Evolutionary conservation across 176 grass and related monocot genomes (phyloP).

Genomic region (Carex littledalei): DNA sequence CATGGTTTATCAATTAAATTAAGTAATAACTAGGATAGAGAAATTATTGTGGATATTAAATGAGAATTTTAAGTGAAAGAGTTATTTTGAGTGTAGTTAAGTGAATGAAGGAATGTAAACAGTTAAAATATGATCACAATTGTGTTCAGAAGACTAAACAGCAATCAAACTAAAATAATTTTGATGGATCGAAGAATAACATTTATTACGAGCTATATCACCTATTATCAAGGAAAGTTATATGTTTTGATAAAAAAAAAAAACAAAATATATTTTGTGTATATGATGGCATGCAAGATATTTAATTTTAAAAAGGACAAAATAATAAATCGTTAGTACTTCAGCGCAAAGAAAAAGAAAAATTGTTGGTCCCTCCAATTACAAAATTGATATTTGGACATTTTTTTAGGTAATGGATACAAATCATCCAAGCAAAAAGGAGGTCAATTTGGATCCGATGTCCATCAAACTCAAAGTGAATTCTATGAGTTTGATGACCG

Average conservation of each 20-base stretch:
- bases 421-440: slow-evolving; percentile 6
- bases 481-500: no score
- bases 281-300: background rate
- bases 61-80: background rate
- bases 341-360: background rate
- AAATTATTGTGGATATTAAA: no score
- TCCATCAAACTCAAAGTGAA: no score
- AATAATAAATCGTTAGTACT: background rate
- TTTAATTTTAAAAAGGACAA: background rate
- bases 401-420: background rate
- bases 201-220: background rate
- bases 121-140: background rate
- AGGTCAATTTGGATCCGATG: no score
- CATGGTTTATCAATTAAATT: background rate
- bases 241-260: background rate
- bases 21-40: background rate
- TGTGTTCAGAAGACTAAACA: background rate
- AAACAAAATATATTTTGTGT: background rate
- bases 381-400: background rate
- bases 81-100: background rate
- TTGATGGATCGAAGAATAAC: background rate
- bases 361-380: background rate
- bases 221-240: background rate
- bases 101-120: no score
- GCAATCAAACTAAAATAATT: background rate